These are phyloP conservation scores for Trichoderma guizhouense DNA, from an alignment of 2,329 filamentous ascomycete species.

Conservation along the genomic window DNA sequence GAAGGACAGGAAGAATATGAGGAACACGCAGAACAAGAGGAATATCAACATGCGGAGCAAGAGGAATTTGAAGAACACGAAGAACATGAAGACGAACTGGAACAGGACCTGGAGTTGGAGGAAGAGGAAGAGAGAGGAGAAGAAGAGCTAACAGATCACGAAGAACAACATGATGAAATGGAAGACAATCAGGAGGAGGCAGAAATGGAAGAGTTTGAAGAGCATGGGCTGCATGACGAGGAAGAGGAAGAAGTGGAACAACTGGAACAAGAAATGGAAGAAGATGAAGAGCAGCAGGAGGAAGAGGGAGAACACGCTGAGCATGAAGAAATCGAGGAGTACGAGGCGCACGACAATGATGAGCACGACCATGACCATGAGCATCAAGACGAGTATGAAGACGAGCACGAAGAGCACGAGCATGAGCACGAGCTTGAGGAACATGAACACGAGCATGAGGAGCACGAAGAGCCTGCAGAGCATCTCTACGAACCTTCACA, in stretches of 20 bases:
- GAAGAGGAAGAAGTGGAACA: not conserved
- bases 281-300: not conserved
- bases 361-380: not conserved
- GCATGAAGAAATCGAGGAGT: not conserved
- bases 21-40: not conserved
- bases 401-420: slow-evolving; percentile 23
- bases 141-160: not conserved
- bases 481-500: not conserved
- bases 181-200: slow-evolving; percentile 19
- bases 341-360: slow-evolving; percentile 19
- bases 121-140: not conserved
- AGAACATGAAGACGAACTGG: not conserved
- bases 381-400: not conserved
- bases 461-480: not conserved
- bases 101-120: not conserved
- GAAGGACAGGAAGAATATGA: not conserved
- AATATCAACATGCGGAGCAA: not conserved
- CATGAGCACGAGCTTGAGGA: slow-evolving; percentile 16
- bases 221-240: not conserved
- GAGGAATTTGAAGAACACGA: slow-evolving; percentile 17
- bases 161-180: not conserved
- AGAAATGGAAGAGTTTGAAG: not conserved
- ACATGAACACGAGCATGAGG: not conserved
- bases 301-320: not conserved
- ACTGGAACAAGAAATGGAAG: not conserved